These are phyloP conservation scores for Penicillium chermesinum DNA, from an alignment of 495 filamentous ascomycete species.

Conservation along the genomic window DNA sequence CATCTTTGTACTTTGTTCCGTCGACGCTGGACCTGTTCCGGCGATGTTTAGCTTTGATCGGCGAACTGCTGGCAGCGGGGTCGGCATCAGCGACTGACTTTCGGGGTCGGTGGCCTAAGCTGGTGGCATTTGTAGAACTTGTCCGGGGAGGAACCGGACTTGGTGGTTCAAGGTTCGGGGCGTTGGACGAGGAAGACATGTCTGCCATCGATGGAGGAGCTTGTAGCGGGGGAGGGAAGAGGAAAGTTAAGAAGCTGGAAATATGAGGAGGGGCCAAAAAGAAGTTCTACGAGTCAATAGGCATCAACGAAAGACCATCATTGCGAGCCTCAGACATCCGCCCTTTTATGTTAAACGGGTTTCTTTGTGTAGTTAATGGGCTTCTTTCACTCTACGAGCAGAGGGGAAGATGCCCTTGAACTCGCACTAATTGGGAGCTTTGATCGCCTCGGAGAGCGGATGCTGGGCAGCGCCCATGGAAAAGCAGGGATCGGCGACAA, in stretches of 20 bases:
- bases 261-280: background rate
- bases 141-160: slow-evolving; percentile 68
- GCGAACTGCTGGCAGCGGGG: slow-evolving; percentile 46
- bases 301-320: background rate
- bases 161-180: slow-evolving; percentile 49
- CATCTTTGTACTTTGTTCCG: slow-evolving; percentile 47
- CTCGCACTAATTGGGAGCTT: background rate
- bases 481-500: background rate
- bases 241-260: slow-evolving; percentile 8
- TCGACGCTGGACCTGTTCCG: slow-evolving; percentile 45
- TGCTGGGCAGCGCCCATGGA: background rate
- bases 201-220: background rate
- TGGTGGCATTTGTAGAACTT: slow-evolving; percentile 55
- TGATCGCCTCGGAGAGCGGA: background rate
- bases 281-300: background rate
- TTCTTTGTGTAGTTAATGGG: background rate
- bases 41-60: slow-evolving; percentile 27
- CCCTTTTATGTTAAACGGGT: background rate
- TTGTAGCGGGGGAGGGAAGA: slow-evolving; percentile 9
- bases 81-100: slow-evolving; percentile 35
- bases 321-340: background rate
- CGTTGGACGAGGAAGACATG: background rate
- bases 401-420: no score
- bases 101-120: slow-evolving; percentile 18
- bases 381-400: background rate